Percentiles rank a stretch among this genome's conserved stretches.
Conservation (phyloP, 2,329 filamentous ascomycete genomes). For the Macrophomina pseudophaseolina region DNA sequence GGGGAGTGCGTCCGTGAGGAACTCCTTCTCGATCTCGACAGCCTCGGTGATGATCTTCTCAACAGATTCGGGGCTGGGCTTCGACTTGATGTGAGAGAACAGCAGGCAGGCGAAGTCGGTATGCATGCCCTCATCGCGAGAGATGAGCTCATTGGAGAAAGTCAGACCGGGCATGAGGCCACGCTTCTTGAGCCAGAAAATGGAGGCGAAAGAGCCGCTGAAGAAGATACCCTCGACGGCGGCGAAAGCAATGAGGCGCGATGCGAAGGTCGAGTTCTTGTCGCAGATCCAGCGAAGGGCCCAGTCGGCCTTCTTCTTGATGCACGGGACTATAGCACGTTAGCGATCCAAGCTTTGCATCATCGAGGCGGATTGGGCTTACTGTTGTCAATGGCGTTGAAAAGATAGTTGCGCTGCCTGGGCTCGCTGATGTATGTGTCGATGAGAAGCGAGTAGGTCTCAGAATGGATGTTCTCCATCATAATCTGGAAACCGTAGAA, state of each 20-base stretch:
- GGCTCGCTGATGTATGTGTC: conserved; percentile 99
- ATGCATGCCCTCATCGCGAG: conserved; percentile 98
- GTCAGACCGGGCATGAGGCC: conserved; percentile 98
- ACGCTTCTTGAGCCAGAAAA: conserved; percentile 99
- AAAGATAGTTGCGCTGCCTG: conserved; percentile 89
- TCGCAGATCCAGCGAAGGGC: conserved; percentile 94
- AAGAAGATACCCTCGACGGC: conserved; percentile 99
- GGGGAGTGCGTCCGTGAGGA: conserved; percentile 93
- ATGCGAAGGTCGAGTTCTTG: conserved; percentile 90
- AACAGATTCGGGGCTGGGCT: conserved; percentile 80
- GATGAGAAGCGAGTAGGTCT: conserved; percentile 98
- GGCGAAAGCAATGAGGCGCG: conserved; percentile 94
- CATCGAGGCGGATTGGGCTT: conserved; percentile 45
- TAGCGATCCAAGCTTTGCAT: conserved; percentile 33
- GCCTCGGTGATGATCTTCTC: conserved; percentile 92
- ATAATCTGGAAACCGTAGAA: conserved; percentile 99
- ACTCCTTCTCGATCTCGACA: conserved; percentile 94
- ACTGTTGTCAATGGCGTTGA: conserved; percentile 99
- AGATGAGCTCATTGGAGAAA: conserved; percentile 99
- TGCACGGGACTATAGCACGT: conserved; percentile 76
- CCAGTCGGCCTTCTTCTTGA: conserved; percentile 99
- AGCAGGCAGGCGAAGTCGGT: conserved; percentile 98
- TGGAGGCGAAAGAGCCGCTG: conserved; percentile 96
- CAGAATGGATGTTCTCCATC: conserved; percentile 99
- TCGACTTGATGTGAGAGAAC: conserved; percentile 95